Evolutionary conservation across 2,329 filamentous ascomycete species (phyloP), one percentile per base, ranked within the genome.

Genomic region (Colletotrichum cordylinicola): DNA sequence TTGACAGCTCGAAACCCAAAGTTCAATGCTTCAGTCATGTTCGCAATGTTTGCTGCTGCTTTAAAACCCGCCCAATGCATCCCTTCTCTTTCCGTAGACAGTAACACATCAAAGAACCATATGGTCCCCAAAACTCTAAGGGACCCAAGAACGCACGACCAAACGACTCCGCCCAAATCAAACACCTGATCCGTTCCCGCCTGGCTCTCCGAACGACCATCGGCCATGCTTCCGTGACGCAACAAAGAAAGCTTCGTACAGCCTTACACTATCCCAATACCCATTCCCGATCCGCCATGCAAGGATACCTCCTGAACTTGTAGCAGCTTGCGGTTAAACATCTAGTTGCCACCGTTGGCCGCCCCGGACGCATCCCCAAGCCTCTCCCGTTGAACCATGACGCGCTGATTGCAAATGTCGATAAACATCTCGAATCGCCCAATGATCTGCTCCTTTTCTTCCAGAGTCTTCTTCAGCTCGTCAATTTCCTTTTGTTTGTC

Each of bases 371-470:
- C 66, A 37, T 78, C 77, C 6, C 75, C 76, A 16, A 93, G 84
- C 77, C 89, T 86, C 80, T 91, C 89, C 67, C 91, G 85, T 81
- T 92, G 90, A 69, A 92, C 86, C 87, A 93, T 93, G 77, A 93
- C 91, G 66, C 92, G 86, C 81, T 92, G 88, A 79, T 93, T 93
- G 81, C 91, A 93, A 70, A 93, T 92, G 82, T 93, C 92, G 79
- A 93, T 93, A 70, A 93, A 93, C 89, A 92, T 92, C 83, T 93
- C 91, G 78, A 93, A 93, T 80, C 90, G 91, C 76, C 88, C 83
- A 71, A 93, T 93, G 75, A 90, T 88, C 79, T 89, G 88, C 76
- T 93, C 90, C 82, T 93, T 93, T 75, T 93, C 91, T 55, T 88
- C 89, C 18, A 96, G 82, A 79, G 91, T 88, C 71, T 88, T 86